Percentiles rank a stretch among this genome's conserved stretches.
Evolutionary conservation across 2,329 filamentous ascomycete genomes (phyloP).

Genomic region (Colletotrichum spinosum): DNA sequence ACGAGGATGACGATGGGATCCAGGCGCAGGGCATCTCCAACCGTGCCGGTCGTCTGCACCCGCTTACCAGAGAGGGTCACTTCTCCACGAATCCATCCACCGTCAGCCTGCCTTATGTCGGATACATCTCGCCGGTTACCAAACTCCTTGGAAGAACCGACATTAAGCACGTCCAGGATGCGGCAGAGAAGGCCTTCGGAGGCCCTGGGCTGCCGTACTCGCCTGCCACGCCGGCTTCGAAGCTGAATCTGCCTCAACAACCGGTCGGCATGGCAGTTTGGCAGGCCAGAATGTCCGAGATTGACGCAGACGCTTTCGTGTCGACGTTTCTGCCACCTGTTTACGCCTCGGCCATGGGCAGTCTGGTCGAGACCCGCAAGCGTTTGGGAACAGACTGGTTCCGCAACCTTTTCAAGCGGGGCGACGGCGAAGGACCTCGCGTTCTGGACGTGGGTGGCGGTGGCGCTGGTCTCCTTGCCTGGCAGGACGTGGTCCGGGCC

Average conservation of each 20-base stretch:
- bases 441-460: slow-evolving; percentile 81
- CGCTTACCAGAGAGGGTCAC: slow-evolving; percentile 78
- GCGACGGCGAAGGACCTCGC: slow-evolving; percentile 62
- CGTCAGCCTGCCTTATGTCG: slow-evolving; percentile 77
- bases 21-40: slow-evolving; percentile 24
- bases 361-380: slow-evolving; percentile 79
- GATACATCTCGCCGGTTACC: slow-evolving; percentile 77
- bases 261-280: slow-evolving; percentile 73
- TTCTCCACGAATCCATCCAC: slow-evolving; percentile 81
- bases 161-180: slow-evolving; percentile 78
- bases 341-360: slow-evolving; percentile 75
- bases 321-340: slow-evolving; percentile 76
- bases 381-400: slow-evolving; percentile 79
- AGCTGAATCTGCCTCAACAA: slow-evolving; percentile 69
- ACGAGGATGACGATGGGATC: slow-evolving; percentile 44
- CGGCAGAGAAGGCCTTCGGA: slow-evolving; percentile 81
- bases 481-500: slow-evolving; percentile 81
- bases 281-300: slow-evolving; percentile 76
- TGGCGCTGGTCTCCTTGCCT: slow-evolving; percentile 79
- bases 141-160: slow-evolving; percentile 75
- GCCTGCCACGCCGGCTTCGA: slow-evolving; percentile 73
- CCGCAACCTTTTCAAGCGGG: slow-evolving; percentile 68
- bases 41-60: slow-evolving; percentile 71
- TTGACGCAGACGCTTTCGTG: slow-evolving; percentile 80
- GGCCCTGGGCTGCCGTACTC: slow-evolving; percentile 82